Conservation (phyloP, 2,329 filamentous ascomycete species). For the Phialophora verrucosa region DNA sequence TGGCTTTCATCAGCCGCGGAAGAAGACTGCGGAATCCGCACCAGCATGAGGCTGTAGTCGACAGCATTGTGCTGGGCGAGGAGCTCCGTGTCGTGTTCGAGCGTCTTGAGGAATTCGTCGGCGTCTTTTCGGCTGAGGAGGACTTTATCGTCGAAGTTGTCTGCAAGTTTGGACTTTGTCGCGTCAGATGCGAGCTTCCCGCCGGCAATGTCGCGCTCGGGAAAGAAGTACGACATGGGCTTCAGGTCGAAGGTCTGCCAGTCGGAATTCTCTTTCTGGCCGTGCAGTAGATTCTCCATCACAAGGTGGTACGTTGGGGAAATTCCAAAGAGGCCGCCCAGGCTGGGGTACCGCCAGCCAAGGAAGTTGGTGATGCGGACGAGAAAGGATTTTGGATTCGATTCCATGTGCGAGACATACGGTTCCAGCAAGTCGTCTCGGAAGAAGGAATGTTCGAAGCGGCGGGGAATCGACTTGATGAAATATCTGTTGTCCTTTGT, state of each 20-base stretch:
- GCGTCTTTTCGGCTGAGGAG: slow-evolving; percentile 62
- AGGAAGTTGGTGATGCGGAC: slow-evolving; percentile 75
- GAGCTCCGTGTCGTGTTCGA: slow-evolving; percentile 68
- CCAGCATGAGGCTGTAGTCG: slow-evolving; percentile 76
- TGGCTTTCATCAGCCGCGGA: slow-evolving; percentile 37
- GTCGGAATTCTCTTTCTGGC: slow-evolving; percentile 56
- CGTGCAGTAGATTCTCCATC: slow-evolving; percentile 76
- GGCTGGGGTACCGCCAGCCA: slow-evolving; percentile 50
- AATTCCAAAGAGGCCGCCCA: slow-evolving; percentile 65
- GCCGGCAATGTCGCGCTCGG: slow-evolving; percentile 72
- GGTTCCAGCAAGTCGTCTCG: slow-evolving; percentile 67
- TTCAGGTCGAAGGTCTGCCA: slow-evolving; percentile 80
- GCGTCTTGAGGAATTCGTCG: slow-evolving; percentile 59
- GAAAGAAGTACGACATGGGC: slow-evolving; percentile 75
- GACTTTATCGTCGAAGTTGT: slow-evolving; percentile 71
- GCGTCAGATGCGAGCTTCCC: slow-evolving; percentile 67
- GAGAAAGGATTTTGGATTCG: slow-evolving; percentile 65
- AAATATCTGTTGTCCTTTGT: slow-evolving; percentile 71
- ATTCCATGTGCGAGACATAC: slow-evolving; percentile 68
- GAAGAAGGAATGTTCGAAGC: slow-evolving; percentile 75
- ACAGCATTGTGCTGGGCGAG: slow-evolving; percentile 69
- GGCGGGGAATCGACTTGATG: slow-evolving; percentile 72
- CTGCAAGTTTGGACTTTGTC: slow-evolving; percentile 69
- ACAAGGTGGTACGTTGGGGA: slow-evolving; percentile 75
- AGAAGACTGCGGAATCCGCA: slow-evolving; percentile 58